These are phyloP conservation scores for Quillaja saponaria DNA, from an alignment of 306 rosid species.

Conservation along the genomic window DNA sequence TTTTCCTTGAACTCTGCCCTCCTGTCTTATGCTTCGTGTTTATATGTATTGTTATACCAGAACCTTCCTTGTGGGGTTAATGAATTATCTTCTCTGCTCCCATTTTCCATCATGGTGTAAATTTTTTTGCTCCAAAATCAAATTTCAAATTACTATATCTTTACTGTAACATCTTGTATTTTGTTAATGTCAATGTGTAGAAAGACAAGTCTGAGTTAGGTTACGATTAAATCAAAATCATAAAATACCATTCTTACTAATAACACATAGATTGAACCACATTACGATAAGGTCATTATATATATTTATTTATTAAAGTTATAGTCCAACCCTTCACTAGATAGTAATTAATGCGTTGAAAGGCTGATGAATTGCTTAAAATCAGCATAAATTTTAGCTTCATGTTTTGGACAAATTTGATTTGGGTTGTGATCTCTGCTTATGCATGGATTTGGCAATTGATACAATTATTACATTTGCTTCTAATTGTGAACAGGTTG, in stretches of 20 bases:
- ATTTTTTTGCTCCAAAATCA: neutral
- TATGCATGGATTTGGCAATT: constrained; percentile 11
- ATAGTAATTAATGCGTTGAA: neutral
- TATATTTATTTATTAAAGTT: neutral
- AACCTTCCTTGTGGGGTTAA: no score
- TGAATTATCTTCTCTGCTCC: no score
- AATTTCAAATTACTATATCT: no score
- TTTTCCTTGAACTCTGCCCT: no score
- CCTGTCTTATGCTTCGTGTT: no score
- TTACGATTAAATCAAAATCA: neutral
- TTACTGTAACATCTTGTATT: no score
- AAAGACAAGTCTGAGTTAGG: neutral
- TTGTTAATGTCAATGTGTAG: neutral
- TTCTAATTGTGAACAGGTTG: constrained; percentile 54
- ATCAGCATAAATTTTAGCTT: neutral
- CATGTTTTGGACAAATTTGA: neutral
- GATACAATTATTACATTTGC: constrained; percentile 16
- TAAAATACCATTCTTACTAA: neutral
- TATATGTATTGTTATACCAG: no score
- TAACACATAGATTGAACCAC: neutral
- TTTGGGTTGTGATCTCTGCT: neutral
- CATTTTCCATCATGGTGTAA: neutral
- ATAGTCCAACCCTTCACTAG: constrained; percentile 8
- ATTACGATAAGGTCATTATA: neutral
- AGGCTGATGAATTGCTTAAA: neutral